These are phyloP conservation scores for Aspergillus japonicus DNA, from an alignment of 2,329 filamentous ascomycete genomes.

Conservation along the genomic window DNA sequence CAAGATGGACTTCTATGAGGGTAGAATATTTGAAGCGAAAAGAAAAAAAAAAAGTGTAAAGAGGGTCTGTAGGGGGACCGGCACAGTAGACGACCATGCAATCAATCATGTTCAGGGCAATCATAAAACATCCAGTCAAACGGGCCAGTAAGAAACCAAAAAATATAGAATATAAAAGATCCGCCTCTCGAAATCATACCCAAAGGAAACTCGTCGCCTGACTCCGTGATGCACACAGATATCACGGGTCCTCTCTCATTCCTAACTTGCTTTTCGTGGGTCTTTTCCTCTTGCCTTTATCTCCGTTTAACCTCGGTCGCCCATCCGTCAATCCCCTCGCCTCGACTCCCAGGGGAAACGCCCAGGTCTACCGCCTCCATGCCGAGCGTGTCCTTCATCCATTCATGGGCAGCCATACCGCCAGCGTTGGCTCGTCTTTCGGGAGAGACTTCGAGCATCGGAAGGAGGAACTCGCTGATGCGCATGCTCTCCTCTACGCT, in stretches of 20 bases:
- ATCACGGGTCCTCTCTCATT: conserved; percentile 10
- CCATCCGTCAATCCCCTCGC: conserved; percentile 95
- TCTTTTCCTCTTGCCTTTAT: conserved; percentile 35
- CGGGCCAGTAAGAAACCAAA: conserved; percentile 30
- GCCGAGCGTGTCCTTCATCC: conserved; percentile 79
- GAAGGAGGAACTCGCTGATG: conserved; percentile 78
- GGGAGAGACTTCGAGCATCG: conserved; percentile 87
- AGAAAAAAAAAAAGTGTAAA: conserved; percentile 4
- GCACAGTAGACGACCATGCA: conserved; percentile 8
- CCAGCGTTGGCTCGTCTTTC: conserved; percentile 91
- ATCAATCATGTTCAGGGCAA: conserved; percentile 28
- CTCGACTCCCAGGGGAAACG: conserved; percentile 74
- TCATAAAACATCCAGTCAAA: conserved; percentile 29
- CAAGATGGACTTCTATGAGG: not conserved
- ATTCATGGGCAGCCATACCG: conserved; percentile 84
- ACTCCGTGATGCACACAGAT: conserved; percentile 17
- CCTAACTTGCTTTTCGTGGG: not conserved
- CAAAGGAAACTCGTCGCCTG: conserved; percentile 29
- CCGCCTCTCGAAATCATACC: conserved; percentile 23
- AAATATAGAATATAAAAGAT: conserved; percentile 24
- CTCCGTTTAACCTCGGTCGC: conserved; percentile 82
- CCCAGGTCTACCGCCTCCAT: conserved; percentile 80
- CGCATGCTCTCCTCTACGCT: conserved; percentile 74
- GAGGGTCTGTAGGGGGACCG: not conserved
- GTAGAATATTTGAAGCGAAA: conserved; percentile 12